Percentiles rank a stretch among this genome's conserved stretches.
Evolutionary conservation across 305 asterid genomes (phyloP).

Genomic region (Fraxinus sp.): DNA sequence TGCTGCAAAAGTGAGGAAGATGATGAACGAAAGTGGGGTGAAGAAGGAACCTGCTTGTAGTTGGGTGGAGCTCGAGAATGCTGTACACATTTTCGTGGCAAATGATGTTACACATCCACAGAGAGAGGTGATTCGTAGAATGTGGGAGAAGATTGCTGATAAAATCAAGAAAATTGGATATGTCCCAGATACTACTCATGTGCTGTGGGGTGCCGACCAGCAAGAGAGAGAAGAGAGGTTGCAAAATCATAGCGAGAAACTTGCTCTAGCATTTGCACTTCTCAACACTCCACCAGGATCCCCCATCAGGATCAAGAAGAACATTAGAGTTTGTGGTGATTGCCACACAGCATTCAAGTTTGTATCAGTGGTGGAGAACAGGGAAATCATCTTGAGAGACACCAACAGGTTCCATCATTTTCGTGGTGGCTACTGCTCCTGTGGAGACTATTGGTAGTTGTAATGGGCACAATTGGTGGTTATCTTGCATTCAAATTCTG

Average conservation of each 20-base stretch:
- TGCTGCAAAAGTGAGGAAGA: slow-evolving; percentile 75
- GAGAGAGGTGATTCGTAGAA: slow-evolving; percentile 46
- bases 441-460: slow-evolving; percentile 80
- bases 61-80: slow-evolving; percentile 83
- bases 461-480: not conserved
- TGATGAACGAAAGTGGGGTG: slow-evolving; percentile 70
- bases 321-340: slow-evolving; percentile 86
- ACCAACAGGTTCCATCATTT: slow-evolving; percentile 85
- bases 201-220: slow-evolving; percentile 62
- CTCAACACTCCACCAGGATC: slow-evolving; percentile 53
- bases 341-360: slow-evolving; percentile 76
- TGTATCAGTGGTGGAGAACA: slow-evolving; percentile 54
- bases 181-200: slow-evolving; percentile 76
- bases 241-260: slow-evolving; percentile 78
- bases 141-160: slow-evolving; percentile 61
- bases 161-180: slow-evolving; percentile 66
- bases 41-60: slow-evolving; percentile 94
- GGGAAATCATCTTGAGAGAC: slow-evolving; percentile 80
- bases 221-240: slow-evolving; percentile 68
- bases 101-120: slow-evolving; percentile 70
- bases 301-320: slow-evolving; percentile 75
- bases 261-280: slow-evolving; percentile 82
- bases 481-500: not conserved
- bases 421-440: slow-evolving; percentile 71
- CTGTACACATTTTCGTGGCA: slow-evolving; percentile 70